A percentile compares a stretch with the other conserved stretches of the same genome.
These are phyloP conservation scores for Ceratocystis colombiana DNA, from an alignment of 2,329 filamentous ascomycete species.

Conservation along the genomic window DNA sequence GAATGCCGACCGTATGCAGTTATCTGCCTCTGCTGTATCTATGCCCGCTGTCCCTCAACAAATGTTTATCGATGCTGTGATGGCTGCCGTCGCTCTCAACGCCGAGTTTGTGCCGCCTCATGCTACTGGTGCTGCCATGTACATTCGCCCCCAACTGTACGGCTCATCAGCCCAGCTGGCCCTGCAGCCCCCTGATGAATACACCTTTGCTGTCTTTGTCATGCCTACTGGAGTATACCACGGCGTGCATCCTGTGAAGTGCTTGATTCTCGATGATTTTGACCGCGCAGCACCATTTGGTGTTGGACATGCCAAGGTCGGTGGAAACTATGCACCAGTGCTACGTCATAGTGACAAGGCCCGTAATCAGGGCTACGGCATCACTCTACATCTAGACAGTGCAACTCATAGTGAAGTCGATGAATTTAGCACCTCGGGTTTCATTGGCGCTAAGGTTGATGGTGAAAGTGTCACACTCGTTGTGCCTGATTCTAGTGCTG, in stretches of 20 bases:
- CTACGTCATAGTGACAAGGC: conserved; percentile 79
- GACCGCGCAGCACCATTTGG: conserved; percentile 88
- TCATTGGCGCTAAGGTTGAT: conserved; percentile 63
- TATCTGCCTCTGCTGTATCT: conserved; percentile 72
- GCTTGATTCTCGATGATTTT: conserved; percentile 82
- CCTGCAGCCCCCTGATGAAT: conserved; percentile 78
- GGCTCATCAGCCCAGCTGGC: conserved; percentile 80
- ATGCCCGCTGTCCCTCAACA: conserved; percentile 70
- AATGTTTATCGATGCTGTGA: conserved; percentile 65
- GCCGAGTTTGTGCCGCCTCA: conserved; percentile 86
- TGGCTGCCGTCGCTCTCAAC: conserved; percentile 75
- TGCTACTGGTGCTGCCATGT: conserved; percentile 81
- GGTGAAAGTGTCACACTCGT: conserved; percentile 49
- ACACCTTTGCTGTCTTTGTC: conserved; percentile 82
- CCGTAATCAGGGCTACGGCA: conserved; percentile 69
- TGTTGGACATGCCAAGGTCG: conserved; percentile 84
- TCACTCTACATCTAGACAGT: conserved; percentile 87
- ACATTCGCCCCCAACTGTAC: conserved; percentile 81
- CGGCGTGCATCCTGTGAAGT: conserved; percentile 76
- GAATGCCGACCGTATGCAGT: conserved; percentile 75
- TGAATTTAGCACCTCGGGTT: conserved; percentile 91
- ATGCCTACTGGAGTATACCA: conserved; percentile 92
- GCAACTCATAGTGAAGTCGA: conserved; percentile 75
- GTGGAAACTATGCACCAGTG: conserved; percentile 92
- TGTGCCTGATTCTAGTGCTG: conserved; percentile 76